These are phyloP conservation scores for Gentiana macrophylla DNA, from an alignment of 257 asterid species.

Conservation along the genomic window DNA sequence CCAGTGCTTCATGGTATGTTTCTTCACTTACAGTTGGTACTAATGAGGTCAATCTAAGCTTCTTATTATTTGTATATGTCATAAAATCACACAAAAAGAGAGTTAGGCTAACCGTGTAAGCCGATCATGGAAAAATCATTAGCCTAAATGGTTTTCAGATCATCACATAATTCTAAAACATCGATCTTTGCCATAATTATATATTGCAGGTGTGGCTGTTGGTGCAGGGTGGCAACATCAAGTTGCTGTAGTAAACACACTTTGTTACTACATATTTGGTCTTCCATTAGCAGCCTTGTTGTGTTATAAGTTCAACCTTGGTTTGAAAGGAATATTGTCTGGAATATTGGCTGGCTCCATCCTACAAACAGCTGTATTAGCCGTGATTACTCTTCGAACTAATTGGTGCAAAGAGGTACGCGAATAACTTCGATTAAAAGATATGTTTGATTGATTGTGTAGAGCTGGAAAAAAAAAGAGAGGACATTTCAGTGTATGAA, in stretches of 20 bases:
- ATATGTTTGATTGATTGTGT: too few species aligned
- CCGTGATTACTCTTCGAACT: constrained; percentile 24
- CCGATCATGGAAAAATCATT: too few species aligned
- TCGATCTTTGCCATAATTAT: not conserved
- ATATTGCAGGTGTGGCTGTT: constrained; percentile 65
- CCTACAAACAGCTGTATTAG: constrained; percentile 49
- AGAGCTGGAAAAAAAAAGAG: too few species aligned
- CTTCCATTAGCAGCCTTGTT: constrained; percentile 75
- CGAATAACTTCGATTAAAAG: not conserved
- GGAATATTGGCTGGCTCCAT: constrained; percentile 69
- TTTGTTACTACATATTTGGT: constrained; percentile 55
- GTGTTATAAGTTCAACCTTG: constrained; percentile 47
- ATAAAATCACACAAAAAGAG: too few species aligned
- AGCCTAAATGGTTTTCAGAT: too few species aligned
- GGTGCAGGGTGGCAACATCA: constrained; percentile 89
- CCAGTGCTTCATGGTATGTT: constrained; percentile 67
- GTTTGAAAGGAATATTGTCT: constrained; percentile 71
- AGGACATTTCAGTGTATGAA: too few species aligned
- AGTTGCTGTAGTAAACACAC: constrained; percentile 54
- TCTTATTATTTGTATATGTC: not conserved
- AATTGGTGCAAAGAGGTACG: constrained; percentile 66
- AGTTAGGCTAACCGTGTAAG: too few species aligned
- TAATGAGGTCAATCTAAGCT: too few species aligned
- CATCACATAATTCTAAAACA: not conserved
- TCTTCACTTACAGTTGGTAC: too few species aligned